Percentiles rank a stretch among this genome's conserved stretches.
These are phyloP conservation scores for Kokia cookei DNA, from an alignment of 441 rosid species.

Conservation along the genomic window DNA sequence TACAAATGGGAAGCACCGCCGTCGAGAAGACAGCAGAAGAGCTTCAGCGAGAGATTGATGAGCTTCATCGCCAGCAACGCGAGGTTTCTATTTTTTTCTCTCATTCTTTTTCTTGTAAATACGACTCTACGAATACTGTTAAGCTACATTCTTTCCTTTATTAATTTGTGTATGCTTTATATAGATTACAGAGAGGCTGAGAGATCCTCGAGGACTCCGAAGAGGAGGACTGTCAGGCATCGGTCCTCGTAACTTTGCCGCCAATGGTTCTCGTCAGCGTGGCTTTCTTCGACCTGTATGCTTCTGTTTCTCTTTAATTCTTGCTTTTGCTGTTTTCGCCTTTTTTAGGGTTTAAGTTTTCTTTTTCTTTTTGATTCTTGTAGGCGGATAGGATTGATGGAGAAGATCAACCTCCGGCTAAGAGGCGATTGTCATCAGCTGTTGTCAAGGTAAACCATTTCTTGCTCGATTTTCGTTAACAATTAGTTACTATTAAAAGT, in stretches of 20 bases:
- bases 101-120: background rate
- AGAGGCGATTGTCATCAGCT: constrained; percentile 80
- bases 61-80: constrained; percentile 90
- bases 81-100: constrained; percentile 41
- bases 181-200: constrained; percentile 84
- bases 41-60: constrained; percentile 84
- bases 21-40: constrained; percentile 71
- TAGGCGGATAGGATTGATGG: constrained; percentile 68
- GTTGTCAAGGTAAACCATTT: constrained; percentile 72
- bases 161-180: background rate
- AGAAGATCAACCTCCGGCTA: constrained; percentile 84
- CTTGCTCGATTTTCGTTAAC: background rate
- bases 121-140: background rate
- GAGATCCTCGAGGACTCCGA: constrained; percentile 93
- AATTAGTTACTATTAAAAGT: background rate
- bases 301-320: background rate
- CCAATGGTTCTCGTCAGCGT: constrained; percentile 56
- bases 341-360: background rate
- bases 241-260: constrained; percentile 53
- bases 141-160: background rate
- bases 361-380: background rate
- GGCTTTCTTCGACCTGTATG: constrained; percentile 61
- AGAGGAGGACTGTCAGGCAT: constrained; percentile 48
- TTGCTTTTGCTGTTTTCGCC: background rate
- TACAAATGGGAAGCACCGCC: constrained; percentile 54